Evolutionary conservation across 2,329 filamentous ascomycete species (phyloP).

Genomic region (Cryphonectria carpinicola): DNA sequence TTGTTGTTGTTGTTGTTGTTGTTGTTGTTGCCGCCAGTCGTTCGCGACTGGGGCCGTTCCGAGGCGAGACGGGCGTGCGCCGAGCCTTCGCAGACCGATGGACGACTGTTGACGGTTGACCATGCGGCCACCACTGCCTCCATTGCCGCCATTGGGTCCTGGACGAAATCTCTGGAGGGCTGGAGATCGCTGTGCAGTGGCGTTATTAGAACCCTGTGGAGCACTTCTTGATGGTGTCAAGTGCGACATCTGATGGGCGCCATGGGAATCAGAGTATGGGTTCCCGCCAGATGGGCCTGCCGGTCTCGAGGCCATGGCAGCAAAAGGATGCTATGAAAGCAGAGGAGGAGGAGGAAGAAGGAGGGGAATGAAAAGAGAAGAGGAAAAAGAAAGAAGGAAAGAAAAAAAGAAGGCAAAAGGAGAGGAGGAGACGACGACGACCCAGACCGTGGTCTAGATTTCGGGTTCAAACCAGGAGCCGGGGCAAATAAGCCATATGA

Average conservation of each 20-base stretch:
- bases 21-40: too few relatives aligned
- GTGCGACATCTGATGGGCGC: constrained; percentile 11
- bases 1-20: constrained; percentile 8
- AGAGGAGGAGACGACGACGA: not conserved
- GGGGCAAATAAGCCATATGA: not conserved
- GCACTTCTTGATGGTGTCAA: constrained; percentile 14
- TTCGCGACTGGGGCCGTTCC: constrained; percentile 5
- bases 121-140: not conserved
- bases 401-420: not conserved
- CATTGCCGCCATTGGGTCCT: not conserved
- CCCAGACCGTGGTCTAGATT: not conserved
- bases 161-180: not conserved
- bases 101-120: constrained; percentile 26
- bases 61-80: not conserved
- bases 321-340: too few relatives aligned
- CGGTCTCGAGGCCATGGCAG: not conserved
- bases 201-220: not conserved
- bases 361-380: not conserved
- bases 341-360: not conserved
- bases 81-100: constrained; percentile 28
- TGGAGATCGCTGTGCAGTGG: constrained; percentile 21
- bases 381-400: not conserved
- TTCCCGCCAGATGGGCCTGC: constrained; percentile 18
- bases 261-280: constrained; percentile 20
- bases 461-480: not conserved